These are phyloP conservation scores for Ustilago tritici DNA, from an alignment of 1,284 basidiomycete species.

Conservation along the genomic window DNA sequence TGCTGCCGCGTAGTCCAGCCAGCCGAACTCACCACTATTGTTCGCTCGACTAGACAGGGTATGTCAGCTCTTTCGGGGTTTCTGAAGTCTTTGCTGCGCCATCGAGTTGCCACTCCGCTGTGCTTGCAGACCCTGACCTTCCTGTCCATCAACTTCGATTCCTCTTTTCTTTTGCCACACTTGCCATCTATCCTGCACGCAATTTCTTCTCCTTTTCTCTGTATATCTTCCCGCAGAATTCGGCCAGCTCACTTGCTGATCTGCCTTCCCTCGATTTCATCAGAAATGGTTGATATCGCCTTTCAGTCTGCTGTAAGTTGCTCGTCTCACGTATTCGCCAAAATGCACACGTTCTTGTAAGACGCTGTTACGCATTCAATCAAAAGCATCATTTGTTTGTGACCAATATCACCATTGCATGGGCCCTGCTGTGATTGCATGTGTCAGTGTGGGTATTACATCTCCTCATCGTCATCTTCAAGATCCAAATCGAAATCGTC, in stretches of 20 bases:
- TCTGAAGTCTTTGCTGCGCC: conserved; percentile 2
- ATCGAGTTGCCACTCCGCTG: neutral
- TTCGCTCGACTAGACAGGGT: conserved; percentile 22
- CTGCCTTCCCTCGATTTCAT: neutral
- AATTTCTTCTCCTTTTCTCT: neutral
- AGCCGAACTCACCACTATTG: conserved; percentile 3
- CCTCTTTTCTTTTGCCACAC: neutral
- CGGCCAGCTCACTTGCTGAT: neutral
- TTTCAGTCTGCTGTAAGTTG: conserved; percentile 1
- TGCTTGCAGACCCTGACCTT: conserved; percentile 7
- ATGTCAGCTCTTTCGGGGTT: conserved; percentile 27
- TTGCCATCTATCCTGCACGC: neutral
- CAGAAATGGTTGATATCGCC: neutral
- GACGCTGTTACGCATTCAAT: neutral
- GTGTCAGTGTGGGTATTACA: conserved; percentile 17
- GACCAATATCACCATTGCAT: neutral
- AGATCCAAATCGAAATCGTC: conserved; percentile 42
- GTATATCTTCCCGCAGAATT: neutral
- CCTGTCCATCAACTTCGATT: conserved; percentile 8
- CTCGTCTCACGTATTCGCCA: neutral
- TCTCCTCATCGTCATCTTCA: conserved; percentile 49
- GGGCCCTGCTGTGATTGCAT: neutral
- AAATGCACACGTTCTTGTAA: neutral
- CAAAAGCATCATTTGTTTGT: neutral
- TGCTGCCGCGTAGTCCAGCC: neutral